These are phyloP conservation scores for Microcera coccophila DNA, from an alignment of 2,329 filamentous ascomycete species.

Conservation along the genomic window DNA sequence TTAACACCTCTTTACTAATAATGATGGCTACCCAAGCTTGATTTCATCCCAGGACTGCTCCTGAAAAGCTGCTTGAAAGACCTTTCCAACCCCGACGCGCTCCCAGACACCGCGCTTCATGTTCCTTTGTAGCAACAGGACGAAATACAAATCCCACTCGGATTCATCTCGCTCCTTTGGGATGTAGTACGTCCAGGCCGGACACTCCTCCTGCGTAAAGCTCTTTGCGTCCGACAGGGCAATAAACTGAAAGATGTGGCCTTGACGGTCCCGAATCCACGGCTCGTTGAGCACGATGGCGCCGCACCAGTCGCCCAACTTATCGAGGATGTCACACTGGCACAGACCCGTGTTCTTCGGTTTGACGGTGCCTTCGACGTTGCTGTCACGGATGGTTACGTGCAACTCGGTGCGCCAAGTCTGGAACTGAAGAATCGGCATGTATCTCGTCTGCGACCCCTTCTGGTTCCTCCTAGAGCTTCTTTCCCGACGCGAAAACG, in stretches of 20 bases:
- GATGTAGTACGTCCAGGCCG: background rate
- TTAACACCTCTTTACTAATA: no score
- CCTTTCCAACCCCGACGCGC: background rate
- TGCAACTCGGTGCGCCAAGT: background rate
- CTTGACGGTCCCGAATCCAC: background rate
- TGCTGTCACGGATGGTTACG: background rate
- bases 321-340: background rate
- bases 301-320: background rate
- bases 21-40: background rate
- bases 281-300: background rate
- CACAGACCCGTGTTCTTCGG: background rate
- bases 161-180: background rate
- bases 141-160: background rate
- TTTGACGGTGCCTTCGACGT: background rate
- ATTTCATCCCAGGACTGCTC: background rate
- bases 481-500: no score
- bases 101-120: background rate
- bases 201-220: background rate
- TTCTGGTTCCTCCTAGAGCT: no score
- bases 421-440: background rate
- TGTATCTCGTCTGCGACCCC: no score
- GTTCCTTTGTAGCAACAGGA: background rate
- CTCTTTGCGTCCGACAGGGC: background rate
- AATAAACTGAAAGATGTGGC: background rate
- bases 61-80: conserved; percentile 1